These are phyloP conservation scores for Penicillium lagena DNA, from an alignment of 495 filamentous ascomycete genomes.

Conservation along the genomic window DNA sequence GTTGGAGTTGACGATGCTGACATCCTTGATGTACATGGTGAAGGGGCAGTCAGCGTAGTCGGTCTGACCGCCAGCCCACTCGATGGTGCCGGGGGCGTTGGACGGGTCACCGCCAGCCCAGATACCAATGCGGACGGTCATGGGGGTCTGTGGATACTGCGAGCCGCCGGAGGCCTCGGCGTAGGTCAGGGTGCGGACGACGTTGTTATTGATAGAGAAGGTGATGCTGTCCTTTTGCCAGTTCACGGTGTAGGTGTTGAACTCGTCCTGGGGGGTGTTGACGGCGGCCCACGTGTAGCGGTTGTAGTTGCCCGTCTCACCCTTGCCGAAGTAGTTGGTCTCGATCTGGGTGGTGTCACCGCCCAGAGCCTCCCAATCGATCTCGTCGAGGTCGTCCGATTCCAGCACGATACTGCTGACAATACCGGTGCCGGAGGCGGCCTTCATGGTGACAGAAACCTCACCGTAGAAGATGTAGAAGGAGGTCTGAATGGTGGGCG, in stretches of 20 bases:
- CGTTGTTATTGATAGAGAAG: conserved; percentile 73
- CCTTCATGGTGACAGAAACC: conserved; percentile 65
- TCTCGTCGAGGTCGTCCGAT: conserved; percentile 90
- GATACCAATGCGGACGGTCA: conserved; percentile 76
- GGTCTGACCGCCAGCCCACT: conserved; percentile 77
- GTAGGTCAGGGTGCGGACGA: conserved; percentile 60
- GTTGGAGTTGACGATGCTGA: conserved; percentile 28
- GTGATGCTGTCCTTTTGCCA: conserved; percentile 69
- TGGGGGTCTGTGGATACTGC: conserved; percentile 88
- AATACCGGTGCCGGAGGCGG: conserved; percentile 65
- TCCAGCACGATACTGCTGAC: conserved; percentile 77
- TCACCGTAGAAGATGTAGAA: conserved; percentile 77
- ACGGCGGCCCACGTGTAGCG: conserved; percentile 56
- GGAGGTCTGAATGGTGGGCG: conserved; percentile 65
- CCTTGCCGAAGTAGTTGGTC: conserved; percentile 95
- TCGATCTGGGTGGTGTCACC: conserved; percentile 62
- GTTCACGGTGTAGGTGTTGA: conserved; percentile 78
- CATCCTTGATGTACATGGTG: conserved; percentile 68
- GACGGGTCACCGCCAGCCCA: conserved; percentile 80
- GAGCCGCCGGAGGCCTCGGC: conserved; percentile 55
- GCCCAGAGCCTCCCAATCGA: conserved; percentile 72
- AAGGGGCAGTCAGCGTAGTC: conserved; percentile 70
- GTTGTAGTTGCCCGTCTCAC: conserved; percentile 70
- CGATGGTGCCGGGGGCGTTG: conserved; percentile 53
- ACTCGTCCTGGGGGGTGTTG: conserved; percentile 57